Percentiles rank a stretch among this genome's conserved stretches.
These are phyloP conservation scores for Aureobasidium sp. DNA, from an alignment of 2,329 filamentous ascomycete species.

Conservation along the genomic window DNA sequence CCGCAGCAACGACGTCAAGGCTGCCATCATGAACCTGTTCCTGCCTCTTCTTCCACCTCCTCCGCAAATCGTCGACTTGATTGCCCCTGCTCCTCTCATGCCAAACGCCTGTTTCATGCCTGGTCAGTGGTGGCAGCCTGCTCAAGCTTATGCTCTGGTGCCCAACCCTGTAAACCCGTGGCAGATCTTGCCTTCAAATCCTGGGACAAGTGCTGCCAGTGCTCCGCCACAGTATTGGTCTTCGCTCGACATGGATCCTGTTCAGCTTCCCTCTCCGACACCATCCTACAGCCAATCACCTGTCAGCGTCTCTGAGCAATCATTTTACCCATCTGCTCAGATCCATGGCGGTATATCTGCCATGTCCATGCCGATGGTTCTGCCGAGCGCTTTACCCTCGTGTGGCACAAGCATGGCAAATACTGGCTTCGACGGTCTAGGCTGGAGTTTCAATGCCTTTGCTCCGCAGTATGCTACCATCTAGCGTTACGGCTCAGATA, in stretches of 20 bases:
- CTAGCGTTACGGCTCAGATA: conserved; percentile 48
- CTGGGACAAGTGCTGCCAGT: conserved; percentile 59
- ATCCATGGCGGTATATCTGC: conserved; percentile 65
- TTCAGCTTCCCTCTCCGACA: conserved; percentile 65
- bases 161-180: conserved; percentile 73
- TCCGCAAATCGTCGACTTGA: conserved; percentile 79
- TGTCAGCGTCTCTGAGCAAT: conserved; percentile 52
- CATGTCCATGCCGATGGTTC: conserved; percentile 64
- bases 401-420: conserved; percentile 61
- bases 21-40: conserved; percentile 73
- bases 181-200: conserved; percentile 85
- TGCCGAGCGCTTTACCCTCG: conserved; percentile 72
- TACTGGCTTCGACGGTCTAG: conserved; percentile 67
- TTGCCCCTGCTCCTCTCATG: conserved; percentile 76
- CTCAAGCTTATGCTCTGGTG: conserved; percentile 46
- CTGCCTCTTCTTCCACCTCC: conserved; percentile 78
- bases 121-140: conserved; percentile 73
- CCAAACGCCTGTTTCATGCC: conserved; percentile 65
- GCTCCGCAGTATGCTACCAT: conserved; percentile 65
- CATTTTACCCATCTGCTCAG: conserved; percentile 73
- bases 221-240: conserved; percentile 76
- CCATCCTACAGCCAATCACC: conserved; percentile 73
- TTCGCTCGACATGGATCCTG: conserved; percentile 64
- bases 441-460: conserved; percentile 83
- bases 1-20: conserved; percentile 89